Percentiles rank a stretch among this genome's conserved stretches.
Conservation (phyloP, 2,329 filamentous ascomycete species). For the Alternaria viburni region DNA sequence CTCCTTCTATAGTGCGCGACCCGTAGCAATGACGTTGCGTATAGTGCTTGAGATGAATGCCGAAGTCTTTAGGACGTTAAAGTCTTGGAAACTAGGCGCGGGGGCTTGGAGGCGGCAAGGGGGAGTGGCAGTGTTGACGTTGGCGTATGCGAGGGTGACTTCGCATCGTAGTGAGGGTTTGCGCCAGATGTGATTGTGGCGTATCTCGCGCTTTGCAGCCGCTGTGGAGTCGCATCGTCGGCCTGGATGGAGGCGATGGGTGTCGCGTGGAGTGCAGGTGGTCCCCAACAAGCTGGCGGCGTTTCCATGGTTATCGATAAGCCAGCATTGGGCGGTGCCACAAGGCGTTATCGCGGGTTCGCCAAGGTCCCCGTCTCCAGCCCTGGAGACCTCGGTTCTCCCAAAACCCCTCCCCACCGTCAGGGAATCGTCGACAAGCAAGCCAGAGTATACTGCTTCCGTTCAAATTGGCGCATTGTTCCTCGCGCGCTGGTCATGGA, state of each 20-base stretch:
- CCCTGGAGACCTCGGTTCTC: not conserved
- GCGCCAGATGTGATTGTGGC: too few relatives aligned
- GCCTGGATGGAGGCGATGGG: too few relatives aligned
- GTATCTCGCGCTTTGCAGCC: not conserved
- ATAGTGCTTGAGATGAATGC: not conserved
- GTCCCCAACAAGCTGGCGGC: not conserved
- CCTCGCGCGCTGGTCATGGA: not conserved
- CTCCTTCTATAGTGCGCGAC: not conserved
- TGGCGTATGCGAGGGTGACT: not conserved
- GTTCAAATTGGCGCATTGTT: not conserved
- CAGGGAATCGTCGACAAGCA: not conserved
- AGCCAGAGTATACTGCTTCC: not conserved
- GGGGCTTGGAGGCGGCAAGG: not conserved
- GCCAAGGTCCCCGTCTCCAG: not conserved
- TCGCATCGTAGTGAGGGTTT: too few relatives aligned
- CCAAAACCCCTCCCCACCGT: not conserved
- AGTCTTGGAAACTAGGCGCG: accelerated
- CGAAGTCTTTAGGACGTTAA: not conserved
- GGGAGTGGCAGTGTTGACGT: not conserved
- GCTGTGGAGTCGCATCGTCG: too few relatives aligned
- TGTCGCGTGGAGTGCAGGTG: not conserved
- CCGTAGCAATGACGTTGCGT: not conserved
- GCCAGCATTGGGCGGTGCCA: too few relatives aligned
- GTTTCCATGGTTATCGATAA: too few relatives aligned
- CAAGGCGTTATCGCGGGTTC: not conserved